phyloP scores from a whole-genome alignment of 805 yeast genomes.

The Blastobotrys mokoenaii region DNA sequence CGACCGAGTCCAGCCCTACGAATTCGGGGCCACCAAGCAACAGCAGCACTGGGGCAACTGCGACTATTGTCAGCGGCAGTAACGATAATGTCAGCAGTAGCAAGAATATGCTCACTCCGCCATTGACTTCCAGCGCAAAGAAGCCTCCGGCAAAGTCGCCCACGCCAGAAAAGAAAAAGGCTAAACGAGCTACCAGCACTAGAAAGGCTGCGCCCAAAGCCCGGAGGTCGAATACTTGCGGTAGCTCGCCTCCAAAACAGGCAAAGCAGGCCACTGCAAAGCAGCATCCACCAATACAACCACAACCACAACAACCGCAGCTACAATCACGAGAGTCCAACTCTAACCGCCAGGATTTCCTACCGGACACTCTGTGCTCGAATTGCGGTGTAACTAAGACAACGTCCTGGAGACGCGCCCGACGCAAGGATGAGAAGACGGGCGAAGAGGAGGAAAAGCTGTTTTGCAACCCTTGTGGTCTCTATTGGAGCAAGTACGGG shows the following conservation, averaged over 20 bases:
- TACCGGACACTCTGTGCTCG: no score
- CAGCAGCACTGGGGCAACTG: neutral
- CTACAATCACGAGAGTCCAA: no score
- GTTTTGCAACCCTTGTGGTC: conserved; percentile 25
- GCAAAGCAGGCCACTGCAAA: no score
- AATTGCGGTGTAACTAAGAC: conserved; percentile 25
- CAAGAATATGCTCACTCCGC: neutral
- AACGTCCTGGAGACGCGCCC: neutral
- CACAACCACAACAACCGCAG: no score
- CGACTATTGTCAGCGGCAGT: neutral
- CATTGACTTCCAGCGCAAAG: neutral
- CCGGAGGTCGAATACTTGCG: no score
- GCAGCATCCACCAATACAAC: no score
- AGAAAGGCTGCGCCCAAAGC: neutral
- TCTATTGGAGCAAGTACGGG: conserved; percentile 16
- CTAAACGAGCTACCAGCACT: neutral
- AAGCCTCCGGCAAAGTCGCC: neutral
- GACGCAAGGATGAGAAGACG: no score
- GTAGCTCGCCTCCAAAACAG: no score
- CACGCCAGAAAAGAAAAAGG: neutral
- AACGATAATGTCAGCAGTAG: neutral
- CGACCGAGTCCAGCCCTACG: neutral
- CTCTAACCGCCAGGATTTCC: no score
- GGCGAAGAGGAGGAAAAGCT: conserved; percentile 22
- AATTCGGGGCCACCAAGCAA: neutral